Percentiles rank a stretch among this genome's conserved stretches.
These are phyloP conservation scores for Nicotiana obtusifolia DNA, from an alignment of 257 asterid genomes.

Conservation along the genomic window DNA sequence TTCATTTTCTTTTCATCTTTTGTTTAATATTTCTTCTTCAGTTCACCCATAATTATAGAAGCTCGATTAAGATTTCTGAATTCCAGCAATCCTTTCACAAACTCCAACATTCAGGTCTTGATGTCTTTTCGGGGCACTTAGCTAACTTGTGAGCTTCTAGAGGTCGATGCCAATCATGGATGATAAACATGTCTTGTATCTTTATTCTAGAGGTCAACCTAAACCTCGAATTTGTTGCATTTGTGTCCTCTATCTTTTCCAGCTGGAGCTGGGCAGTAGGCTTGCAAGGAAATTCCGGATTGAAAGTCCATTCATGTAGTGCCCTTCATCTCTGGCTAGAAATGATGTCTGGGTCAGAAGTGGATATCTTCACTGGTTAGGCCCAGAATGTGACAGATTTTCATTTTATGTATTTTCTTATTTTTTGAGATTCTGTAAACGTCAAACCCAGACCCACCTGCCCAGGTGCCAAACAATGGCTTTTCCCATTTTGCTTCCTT, in stretches of 20 bases:
- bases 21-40: not conserved
- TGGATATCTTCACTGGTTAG: conserved; percentile 48
- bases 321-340: conserved; percentile 54
- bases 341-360: conserved; percentile 58
- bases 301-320: conserved; percentile 43
- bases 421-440: not conserved
- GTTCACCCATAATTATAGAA: not conserved
- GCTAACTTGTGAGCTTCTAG: not conserved
- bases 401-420: not conserved
- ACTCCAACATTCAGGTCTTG: not conserved
- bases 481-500: conserved; percentile 4
- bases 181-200: not conserved
- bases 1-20: not conserved
- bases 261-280: conserved; percentile 35
- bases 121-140: not conserved
- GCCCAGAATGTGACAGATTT: conserved; percentile 25
- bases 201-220: not conserved
- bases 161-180: not conserved
- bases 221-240: not conserved
- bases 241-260: not conserved
- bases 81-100: not conserved
- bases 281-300: conserved; percentile 49
- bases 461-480: not conserved
- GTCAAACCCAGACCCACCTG: not conserved
- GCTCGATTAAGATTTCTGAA: not conserved